Evolutionary conservation across 1,284 basidiomycete species (phyloP).

Genomic region (Marasmius sp.): DNA sequence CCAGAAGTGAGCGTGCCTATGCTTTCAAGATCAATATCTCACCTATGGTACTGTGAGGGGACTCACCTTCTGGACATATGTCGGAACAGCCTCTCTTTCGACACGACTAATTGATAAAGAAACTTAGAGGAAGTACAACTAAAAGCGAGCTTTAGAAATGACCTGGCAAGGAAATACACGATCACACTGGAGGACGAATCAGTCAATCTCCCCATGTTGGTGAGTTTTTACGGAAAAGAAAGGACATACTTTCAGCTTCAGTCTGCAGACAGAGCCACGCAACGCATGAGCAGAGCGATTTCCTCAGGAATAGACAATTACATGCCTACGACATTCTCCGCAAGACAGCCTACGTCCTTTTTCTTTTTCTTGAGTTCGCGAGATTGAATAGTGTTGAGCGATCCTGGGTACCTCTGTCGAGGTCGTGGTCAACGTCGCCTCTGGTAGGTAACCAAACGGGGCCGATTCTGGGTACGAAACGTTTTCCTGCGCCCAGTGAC

Average conservation of each 20-base stretch:
- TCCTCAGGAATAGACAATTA: constrained; percentile 8
- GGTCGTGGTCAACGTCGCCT: constrained; percentile 9
- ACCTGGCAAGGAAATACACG: constrained; percentile 59
- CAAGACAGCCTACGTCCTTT: constrained; percentile 52
- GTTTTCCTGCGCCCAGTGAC: constrained; percentile 6
- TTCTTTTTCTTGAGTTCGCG: constrained; percentile 30
- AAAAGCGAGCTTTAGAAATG: background rate
- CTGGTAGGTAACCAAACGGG: constrained; percentile 13
- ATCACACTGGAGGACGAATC: constrained; percentile 45
- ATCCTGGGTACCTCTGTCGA: constrained; percentile 12
- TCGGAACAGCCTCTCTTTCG: constrained; percentile 60
- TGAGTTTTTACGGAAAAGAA: constrained; percentile 7
- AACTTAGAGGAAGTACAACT: constrained; percentile 7
- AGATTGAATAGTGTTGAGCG: constrained; percentile 10
- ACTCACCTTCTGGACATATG: constrained; percentile 56
- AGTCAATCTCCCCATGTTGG: background rate
- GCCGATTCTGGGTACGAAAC: constrained; percentile 2
- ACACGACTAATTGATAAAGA: constrained; percentile 41
- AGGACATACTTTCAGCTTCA: constrained; percentile 52
- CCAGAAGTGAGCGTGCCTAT: constrained; percentile 49
- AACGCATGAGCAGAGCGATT: background rate
- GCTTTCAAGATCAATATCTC: background rate
- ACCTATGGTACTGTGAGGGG: constrained; percentile 6
- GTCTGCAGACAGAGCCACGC: constrained; percentile 26
- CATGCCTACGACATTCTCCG: constrained; percentile 56